Evolutionary conservation across 345 rosid species (phyloP).

Genomic region (Moricandia moricandioides): DNA sequence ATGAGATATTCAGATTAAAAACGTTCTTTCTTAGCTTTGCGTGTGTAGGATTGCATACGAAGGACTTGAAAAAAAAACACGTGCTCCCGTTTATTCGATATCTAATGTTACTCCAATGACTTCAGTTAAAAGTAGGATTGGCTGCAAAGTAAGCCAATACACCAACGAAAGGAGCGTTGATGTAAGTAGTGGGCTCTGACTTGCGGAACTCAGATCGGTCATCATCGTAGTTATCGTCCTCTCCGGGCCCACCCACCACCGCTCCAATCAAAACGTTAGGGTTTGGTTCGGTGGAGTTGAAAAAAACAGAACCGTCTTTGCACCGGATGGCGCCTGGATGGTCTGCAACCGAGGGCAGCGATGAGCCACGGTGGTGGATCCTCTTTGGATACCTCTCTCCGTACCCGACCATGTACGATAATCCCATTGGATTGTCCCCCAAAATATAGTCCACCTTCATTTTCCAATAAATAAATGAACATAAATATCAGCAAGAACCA

Average conservation of each 20-base stretch:
- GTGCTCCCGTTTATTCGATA: background rate
- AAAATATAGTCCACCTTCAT: constrained; percentile 71
- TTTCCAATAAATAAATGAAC: background rate
- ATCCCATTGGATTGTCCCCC: constrained; percentile 82
- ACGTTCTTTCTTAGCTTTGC: constrained; percentile 26
- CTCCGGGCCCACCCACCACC: constrained; percentile 81
- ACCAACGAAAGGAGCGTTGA: constrained; percentile 95
- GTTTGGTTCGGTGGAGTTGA: constrained; percentile 63
- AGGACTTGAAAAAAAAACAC: constrained; percentile 38
- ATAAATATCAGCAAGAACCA: too few relatives aligned
- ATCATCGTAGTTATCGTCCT: constrained; percentile 68
- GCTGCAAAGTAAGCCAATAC: constrained; percentile 89
- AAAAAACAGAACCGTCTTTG: constrained; percentile 72
- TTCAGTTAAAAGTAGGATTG: constrained; percentile 46
- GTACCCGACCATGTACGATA: constrained; percentile 94
- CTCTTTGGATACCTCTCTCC: constrained; percentile 64
- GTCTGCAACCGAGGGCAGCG: constrained; percentile 65
- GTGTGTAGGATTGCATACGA: constrained; percentile 45
- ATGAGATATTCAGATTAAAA: constrained; percentile 18
- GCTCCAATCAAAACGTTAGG: constrained; percentile 78
- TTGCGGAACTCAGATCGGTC: constrained; percentile 66
- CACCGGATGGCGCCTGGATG: constrained; percentile 63
- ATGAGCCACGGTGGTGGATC: constrained; percentile 93
- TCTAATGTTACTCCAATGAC: background rate
- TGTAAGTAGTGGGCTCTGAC: constrained; percentile 92